Evolutionary conservation across 2,329 filamentous ascomycete genomes (phyloP), one percentile per base, ranked within the genome.

Genomic region (Sporothrix schenckii): DNA sequence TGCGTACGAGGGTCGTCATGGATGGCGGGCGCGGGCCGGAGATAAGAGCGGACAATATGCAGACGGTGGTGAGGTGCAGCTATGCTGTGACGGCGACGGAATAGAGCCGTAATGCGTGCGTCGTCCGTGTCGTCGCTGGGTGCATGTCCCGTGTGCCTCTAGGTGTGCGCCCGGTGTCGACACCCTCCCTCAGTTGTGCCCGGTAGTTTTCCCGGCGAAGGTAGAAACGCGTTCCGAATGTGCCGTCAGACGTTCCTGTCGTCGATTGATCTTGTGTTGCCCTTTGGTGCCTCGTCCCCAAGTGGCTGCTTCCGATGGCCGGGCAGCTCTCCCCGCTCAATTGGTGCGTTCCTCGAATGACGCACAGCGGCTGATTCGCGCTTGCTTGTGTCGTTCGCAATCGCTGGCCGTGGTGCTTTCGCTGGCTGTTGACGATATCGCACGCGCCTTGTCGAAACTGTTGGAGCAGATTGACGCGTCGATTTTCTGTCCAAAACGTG

Each of bases 1-100:
- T 85, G 80, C 84, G 85, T 80, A 90, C 83, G 81, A 90, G 83
- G 80, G 88, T 89, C 87, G 88, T 90, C 88, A 90, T 90, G 87
- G 87, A 89, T 86, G 84, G 82, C 82, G 78, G 76, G 72, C 76
- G 44, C 27, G 47, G 63, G 1, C 10, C 3, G n/a, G n/a, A 1
- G 21, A 14, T 39, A 0, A n/a, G 49, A 50, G 49, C 7, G 16
- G 49, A 0, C 21, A n/a, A 66, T 50, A 47, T 21, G 49, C n/a
- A 10, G n/a, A n/a, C 2, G 21, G 27, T 34, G 52, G n/a, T 3
- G 27, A 19, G 13, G 13, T 34, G 30, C 30, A 3, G 30, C 30
- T 41, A 16, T 39, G 39, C 30, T 34, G 16, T 50, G 7, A 50
- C 14, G 44, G 44, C 14, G 44, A 49, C 44, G 24, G 21, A 27